phyloP scores from a whole-genome alignment of 352 stramenopile genomes.

The Phytophthora lateralis region DNA sequence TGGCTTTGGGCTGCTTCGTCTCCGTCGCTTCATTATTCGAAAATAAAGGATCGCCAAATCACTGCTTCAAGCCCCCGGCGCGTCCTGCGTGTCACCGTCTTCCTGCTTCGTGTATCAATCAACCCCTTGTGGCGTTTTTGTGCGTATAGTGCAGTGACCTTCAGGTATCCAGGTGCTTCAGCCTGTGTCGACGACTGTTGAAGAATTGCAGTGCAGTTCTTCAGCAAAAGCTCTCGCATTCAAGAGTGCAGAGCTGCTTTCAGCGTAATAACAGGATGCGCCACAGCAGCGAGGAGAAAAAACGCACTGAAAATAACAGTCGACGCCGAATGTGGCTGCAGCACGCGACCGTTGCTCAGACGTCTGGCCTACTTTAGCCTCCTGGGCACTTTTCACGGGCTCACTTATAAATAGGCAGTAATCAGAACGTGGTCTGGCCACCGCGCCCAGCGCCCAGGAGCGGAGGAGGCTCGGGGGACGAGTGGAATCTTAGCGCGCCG shows the following conservation, averaged over 20 bases:
- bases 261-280: no score
- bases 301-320: background rate
- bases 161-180: slow-evolving; percentile 3
- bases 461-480: slow-evolving; percentile 28
- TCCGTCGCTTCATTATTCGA: slow-evolving; percentile 78
- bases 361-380: background rate
- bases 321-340: background rate
- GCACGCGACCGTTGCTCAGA: slow-evolving; percentile 4
- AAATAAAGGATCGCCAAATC: slow-evolving; percentile 75
- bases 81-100: slow-evolving; percentile 15
- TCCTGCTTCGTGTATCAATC: slow-evolving; percentile 2
- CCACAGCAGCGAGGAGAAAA: no score
- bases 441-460: slow-evolving; percentile 8
- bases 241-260: no score
- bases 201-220: background rate
- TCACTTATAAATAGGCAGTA: slow-evolving; percentile 43
- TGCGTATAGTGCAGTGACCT: slow-evolving; percentile 6
- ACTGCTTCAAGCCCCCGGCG: slow-evolving; percentile 48
- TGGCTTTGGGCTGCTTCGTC: slow-evolving; percentile 31
- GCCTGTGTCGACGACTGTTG: slow-evolving; percentile 4
- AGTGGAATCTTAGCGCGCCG: slow-evolving; percentile 26
- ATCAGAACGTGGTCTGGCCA: slow-evolving; percentile 32
- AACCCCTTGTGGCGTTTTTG: background rate
- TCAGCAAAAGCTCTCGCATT: no score
- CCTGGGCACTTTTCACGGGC: slow-evolving; percentile 18